Percentiles rank a stretch among this genome's conserved stretches.
Evolutionary conservation across 805 yeast species (phyloP).

Genomic region (Ogataea paradorogensis): DNA sequence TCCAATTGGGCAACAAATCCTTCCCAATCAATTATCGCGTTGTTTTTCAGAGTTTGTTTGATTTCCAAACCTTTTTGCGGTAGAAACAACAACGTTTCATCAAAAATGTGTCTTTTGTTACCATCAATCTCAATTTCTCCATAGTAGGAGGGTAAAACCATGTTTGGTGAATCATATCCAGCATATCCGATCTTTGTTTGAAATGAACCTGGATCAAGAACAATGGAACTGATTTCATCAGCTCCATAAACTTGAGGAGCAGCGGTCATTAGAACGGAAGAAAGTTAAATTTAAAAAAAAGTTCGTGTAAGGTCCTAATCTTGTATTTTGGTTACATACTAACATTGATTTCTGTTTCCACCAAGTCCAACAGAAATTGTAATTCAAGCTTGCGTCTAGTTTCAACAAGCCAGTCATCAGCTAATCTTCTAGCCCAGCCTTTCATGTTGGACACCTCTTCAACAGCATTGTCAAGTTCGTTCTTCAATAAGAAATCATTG

Average conservation of each 20-base stretch:
- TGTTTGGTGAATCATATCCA: slow-evolving; percentile 85
- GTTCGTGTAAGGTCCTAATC: not conserved
- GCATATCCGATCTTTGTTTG: slow-evolving; percentile 86
- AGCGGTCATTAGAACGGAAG: slow-evolving; percentile 24
- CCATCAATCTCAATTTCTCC: slow-evolving; percentile 33
- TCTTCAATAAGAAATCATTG: slow-evolving; percentile 66
- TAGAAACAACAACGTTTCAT: slow-evolving; percentile 32
- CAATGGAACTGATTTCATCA: slow-evolving; percentile 89
- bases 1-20: slow-evolving; percentile 73
- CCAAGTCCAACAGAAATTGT: slow-evolving; percentile 69
- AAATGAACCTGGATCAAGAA: slow-evolving; percentile 86
- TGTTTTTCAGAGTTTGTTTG: slow-evolving; percentile 57
- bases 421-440: slow-evolving; percentile 90
- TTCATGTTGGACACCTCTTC: slow-evolving; percentile 86
- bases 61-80: slow-evolving; percentile 54
- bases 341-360: slow-evolving; percentile 63
- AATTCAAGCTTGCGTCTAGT: slow-evolving; percentile 88
- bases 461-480: slow-evolving; percentile 82
- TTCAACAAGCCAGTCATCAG: slow-evolving; percentile 88
- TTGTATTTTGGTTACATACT: slow-evolving; percentile 12
- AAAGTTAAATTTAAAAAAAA: not conserved
- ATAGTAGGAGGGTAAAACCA: slow-evolving; percentile 69
- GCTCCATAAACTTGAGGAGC: slow-evolving; percentile 55
- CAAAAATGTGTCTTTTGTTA: slow-evolving; percentile 24
- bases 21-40: slow-evolving; percentile 80